A percentile compares a stretch with the other conserved stretches of the same genome.
Evolutionary conservation across 2,329 filamentous ascomycete species (phyloP).

Genomic region (Monosporascus ibericus): DNA sequence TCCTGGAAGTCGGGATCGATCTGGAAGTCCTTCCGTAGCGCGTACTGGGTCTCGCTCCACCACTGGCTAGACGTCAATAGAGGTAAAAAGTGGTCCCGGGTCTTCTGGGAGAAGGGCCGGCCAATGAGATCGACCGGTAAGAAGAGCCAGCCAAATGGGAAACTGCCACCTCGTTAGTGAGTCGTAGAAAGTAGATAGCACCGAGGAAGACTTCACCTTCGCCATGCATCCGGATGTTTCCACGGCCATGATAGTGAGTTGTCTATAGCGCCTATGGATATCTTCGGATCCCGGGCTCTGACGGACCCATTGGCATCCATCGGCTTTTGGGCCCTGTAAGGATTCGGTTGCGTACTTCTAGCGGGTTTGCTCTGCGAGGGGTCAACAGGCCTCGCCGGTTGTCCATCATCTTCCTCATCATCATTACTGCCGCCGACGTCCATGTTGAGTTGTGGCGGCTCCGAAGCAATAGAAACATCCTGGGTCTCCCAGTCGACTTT

Average conservation of each 20-base stretch:
- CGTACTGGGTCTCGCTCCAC: conserved; percentile 92
- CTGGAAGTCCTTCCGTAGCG: conserved; percentile 80
- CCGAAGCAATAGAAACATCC: conserved; percentile 78
- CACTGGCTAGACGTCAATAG: conserved; percentile 89
- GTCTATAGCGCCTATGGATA: conserved; percentile 88
- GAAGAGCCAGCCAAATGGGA: conserved; percentile 98
- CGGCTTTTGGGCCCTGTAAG: conserved; percentile 73
- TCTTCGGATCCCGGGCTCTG: conserved; percentile 46
- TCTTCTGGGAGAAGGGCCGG: conserved; percentile 90
- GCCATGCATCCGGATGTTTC: conserved; percentile 93
- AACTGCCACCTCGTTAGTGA: conserved; percentile 46
- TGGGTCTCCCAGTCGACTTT: conserved; percentile 83
- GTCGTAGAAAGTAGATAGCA: neutral
- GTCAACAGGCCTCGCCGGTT: conserved; percentile 58
- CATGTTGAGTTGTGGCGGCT: conserved; percentile 65
- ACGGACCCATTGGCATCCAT: conserved; percentile 68
- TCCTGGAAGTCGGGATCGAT: conserved; percentile 96
- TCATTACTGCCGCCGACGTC: conserved; percentile 42
- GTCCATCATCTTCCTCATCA: conserved; percentile 24
- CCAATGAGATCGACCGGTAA: conserved; percentile 93
- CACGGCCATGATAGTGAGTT: conserved; percentile 98
- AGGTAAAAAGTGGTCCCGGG: conserved; percentile 90
- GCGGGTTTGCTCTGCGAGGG: conserved; percentile 34
- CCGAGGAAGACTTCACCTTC: conserved; percentile 36
- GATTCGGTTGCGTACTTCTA: conserved; percentile 44